Conservation (phyloP, 306 rosid genomes). For the Aeschynomene evenia region DNA sequence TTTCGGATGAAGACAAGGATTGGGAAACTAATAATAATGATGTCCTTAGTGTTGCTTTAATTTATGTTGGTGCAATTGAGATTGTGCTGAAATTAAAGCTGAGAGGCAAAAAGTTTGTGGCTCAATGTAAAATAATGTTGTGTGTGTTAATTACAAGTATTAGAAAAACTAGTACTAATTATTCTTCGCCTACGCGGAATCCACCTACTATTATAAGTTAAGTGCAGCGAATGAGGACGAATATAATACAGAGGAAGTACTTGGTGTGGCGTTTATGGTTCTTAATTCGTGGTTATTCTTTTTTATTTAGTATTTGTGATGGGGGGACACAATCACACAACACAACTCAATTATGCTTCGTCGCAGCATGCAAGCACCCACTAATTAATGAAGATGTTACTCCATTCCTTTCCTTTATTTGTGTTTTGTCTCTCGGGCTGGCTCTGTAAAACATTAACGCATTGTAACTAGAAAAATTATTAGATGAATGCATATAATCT, state of each 20-base stretch:
- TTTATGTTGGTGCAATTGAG: neutral
- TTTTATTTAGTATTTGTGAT: too few relatives aligned
- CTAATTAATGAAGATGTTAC: neutral
- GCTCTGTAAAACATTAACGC: too few relatives aligned
- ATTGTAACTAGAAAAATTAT: too few relatives aligned
- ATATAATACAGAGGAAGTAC: neutral
- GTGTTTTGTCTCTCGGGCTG: too few relatives aligned
- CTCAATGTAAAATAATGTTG: neutral
- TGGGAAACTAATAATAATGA: neutral
- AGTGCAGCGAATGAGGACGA: neutral
- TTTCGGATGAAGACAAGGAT: too few relatives aligned
- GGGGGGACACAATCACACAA: too few relatives aligned
- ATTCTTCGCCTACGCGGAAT: conserved; percentile 34
- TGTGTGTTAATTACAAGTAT: neutral
- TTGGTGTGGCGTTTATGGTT: too few relatives aligned
- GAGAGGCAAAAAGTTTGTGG: neutral
- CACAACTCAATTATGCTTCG: conserved; percentile 31
- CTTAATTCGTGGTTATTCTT: neutral
- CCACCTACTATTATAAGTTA: too few relatives aligned
- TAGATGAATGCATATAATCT: too few relatives aligned
- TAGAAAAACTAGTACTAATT: neutral
- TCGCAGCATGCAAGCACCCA: conserved; percentile 23
- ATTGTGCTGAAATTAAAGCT: conserved; percentile 7
- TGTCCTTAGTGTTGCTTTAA: conserved; percentile 18
- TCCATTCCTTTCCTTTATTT: too few relatives aligned